Evolutionary conservation across 257 asterid genomes (phyloP), one percentile per base, ranked within the genome.

Genomic region (Solanum pinnatisectum): DNA sequence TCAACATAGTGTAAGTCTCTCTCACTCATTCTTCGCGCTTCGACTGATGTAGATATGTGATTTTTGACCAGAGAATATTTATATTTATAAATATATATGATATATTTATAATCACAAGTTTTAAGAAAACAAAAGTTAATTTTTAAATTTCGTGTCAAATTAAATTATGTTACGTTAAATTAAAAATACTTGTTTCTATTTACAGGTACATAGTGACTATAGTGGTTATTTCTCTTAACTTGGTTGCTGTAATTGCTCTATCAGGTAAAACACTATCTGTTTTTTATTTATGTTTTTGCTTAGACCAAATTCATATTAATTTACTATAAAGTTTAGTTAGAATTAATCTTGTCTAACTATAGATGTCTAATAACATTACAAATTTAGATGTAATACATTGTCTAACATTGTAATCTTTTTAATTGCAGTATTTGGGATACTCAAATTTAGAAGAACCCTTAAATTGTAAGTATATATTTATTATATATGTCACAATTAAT

Each of bases 211-310:
- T 93, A 35, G 77, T 94, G 20, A 94, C 96, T 56, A 89, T 92
- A 1, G 90, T 88, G 68, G 76, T 85, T 3, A 68, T 95, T 89
- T 94, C 98, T 3, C 37, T 94, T 65, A 93, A 92, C 5, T 87
- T 96, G 90, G 91, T 93, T 12, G 90, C 93, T 11, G 90, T 91
- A 7, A 87, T 94, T 90, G 89, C 92, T 86, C 91, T 96, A 8
- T 89, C 95, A 86, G 98, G 99, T 95, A 84, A 79, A 79, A 81
- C 68, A 39, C 36, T 44, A 81, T 10, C 10, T 52, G 16, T 52
- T 52, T 52, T 52, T 52, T 52, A 52, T 49, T 49, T 49, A 15
- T 49, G 22, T 15, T 15, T 49, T 49, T 49, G 63, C 23, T 52
- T 36, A 37, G 60, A 30, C 52, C 5, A 44, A 16, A 52, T 52